A percentile compares a stretch with the other conserved stretches of the same genome.
These are phyloP conservation scores for Oryza glumipatula DNA, from an alignment of 176 grass and related monocot species.

Conservation along the genomic window DNA sequence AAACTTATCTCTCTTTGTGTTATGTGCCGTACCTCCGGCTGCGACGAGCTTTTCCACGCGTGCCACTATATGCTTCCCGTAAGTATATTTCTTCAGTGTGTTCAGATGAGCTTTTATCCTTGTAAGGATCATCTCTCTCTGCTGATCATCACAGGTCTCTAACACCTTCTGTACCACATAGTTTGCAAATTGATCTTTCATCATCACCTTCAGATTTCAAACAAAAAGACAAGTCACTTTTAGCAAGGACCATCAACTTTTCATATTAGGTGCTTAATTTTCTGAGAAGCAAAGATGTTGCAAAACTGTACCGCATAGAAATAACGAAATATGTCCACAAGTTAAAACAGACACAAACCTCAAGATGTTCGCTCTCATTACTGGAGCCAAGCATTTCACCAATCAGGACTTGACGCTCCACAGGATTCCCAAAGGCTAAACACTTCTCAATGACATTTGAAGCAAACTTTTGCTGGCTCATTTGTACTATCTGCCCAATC, in stretches of 20 bases:
- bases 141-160: slow-evolving; percentile 59
- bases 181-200: slow-evolving; percentile 65
- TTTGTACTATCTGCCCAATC: slow-evolving; percentile 56
- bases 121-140: slow-evolving; percentile 53
- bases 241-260: neutral
- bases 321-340: neutral
- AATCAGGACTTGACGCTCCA: slow-evolving; percentile 51
- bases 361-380: slow-evolving; percentile 57
- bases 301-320: neutral
- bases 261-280: neutral
- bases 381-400: slow-evolving; percentile 58
- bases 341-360: slow-evolving; percentile 27
- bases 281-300: slow-evolving; percentile 8
- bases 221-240: neutral
- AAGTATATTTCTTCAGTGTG: slow-evolving; percentile 63
- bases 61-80: slow-evolving; percentile 62
- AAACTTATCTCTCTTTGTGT: neutral
- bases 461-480: slow-evolving; percentile 60
- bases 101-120: slow-evolving; percentile 63
- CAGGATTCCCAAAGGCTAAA: slow-evolving; percentile 41
- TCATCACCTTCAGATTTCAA: slow-evolving; percentile 57
- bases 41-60: slow-evolving; percentile 63
- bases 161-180: slow-evolving; percentile 67
- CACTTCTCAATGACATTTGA: slow-evolving; percentile 62
- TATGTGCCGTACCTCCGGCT: slow-evolving; percentile 44